A percentile compares a stretch with the other conserved stretches of the same genome.
Conservation (phyloP, 2,329 filamentous ascomycete species). For the Didymella lethalis region DNA sequence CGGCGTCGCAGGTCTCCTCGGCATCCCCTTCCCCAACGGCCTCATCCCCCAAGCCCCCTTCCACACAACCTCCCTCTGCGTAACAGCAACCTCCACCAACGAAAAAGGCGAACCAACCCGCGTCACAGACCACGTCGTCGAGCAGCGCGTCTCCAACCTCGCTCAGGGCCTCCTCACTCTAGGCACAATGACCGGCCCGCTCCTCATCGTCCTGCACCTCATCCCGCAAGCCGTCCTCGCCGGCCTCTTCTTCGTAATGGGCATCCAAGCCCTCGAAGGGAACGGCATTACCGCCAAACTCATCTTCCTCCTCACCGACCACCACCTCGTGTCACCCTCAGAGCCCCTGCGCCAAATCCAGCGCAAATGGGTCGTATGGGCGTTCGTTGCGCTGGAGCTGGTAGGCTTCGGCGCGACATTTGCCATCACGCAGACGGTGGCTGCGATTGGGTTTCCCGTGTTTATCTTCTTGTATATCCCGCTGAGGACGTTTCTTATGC, state of each 20-base stretch:
- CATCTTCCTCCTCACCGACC: constrained; percentile 58
- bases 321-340: constrained; percentile 56
- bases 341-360: constrained; percentile 58
- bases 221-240: constrained; percentile 64
- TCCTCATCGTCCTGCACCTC: constrained; percentile 61
- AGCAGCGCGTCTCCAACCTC: constrained; percentile 63
- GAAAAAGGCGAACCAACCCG: constrained; percentile 55
- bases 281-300: constrained; percentile 64
- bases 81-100: constrained; percentile 51
- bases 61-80: constrained; percentile 62
- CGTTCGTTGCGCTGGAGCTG: constrained; percentile 62
- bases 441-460: constrained; percentile 66
- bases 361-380: constrained; percentile 55
- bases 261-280: constrained; percentile 60
- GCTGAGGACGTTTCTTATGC: constrained; percentile 59
- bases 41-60: constrained; percentile 68
- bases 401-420: constrained; percentile 62
- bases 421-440: constrained; percentile 67
- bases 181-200: constrained; percentile 65
- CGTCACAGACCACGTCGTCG: constrained; percentile 57
- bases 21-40: constrained; percentile 65
- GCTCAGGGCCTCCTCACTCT: constrained; percentile 63
- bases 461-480: constrained; percentile 66
- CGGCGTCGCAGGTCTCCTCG: constrained; percentile 63
- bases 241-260: constrained; percentile 67